Base-by-base conservation (phyloP, 768 basidiomycete species). In the Hygrocybe punicea region DNA sequence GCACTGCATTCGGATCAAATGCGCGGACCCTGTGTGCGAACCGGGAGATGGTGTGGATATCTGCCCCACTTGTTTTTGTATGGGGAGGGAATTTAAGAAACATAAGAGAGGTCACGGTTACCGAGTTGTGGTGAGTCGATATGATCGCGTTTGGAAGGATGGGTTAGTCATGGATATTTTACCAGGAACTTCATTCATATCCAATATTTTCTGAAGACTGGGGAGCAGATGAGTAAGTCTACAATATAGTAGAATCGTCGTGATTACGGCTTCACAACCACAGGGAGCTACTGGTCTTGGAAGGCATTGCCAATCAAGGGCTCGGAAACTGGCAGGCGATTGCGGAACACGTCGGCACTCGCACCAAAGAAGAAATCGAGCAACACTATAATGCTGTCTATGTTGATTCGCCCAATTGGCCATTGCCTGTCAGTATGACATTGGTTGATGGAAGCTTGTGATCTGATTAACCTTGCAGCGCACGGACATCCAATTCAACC, bases 261-360 rank as follows among this genome's bases (percentile, higher is more conserved):
- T 19, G 39, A 16, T 35, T 39, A 29, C 42, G 2, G 51, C 23
- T 33, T 47, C 42, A 40, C 33, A 25, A 51, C 61, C 58, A 23
- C 62, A 95, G 93, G 73, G 96, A 99, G 69, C 78, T 98, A 2
- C 76, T 96, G 6, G 76, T 99, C 16, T 76, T 98, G 45, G 93
- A 95, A 54, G 97, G 94, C 29, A 85, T 94, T 33, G 82, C 90
- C 6, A 80, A 83, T 23, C 89, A 92, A 66, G 96, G 96, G 1
- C 71, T 98, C 34, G 96, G 96, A 3, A 98, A 98, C 68, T 99
- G 96, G 96, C 87, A 88, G 67, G 94, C 94, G 65, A 91, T 96
- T 42, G 89, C 94, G 1, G 93, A 93, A 63, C 92, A 97, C 70
- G 83, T 99, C 37, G 97, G 97, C 8, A 94, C 93, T 8, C 81